A percentile compares a stretch with the other conserved stretches of the same genome.
phyloP scores from a whole-genome alignment of 768 basidiomycete species.

The Amanita rubescens region DNA sequence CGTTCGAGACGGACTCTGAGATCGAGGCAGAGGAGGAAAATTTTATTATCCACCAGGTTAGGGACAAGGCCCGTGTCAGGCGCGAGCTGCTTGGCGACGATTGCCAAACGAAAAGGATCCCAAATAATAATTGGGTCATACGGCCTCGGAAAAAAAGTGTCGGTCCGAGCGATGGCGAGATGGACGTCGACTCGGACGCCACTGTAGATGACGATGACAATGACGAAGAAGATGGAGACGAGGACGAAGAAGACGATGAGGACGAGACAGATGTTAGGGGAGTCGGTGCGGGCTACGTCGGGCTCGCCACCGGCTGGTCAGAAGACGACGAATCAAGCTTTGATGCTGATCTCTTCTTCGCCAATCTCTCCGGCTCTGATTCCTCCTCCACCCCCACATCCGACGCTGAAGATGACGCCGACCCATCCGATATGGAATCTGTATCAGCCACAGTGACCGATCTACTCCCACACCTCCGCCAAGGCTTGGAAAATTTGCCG shows the following conservation, averaged over 20 bases:
- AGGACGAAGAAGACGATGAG: slow-evolving; percentile 25
- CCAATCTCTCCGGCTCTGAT: slow-evolving; percentile 60
- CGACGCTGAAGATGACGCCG: slow-evolving; percentile 24
- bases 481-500: slow-evolving; percentile 32
- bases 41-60: slow-evolving; percentile 43
- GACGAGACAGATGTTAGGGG: slow-evolving; percentile 39
- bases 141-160: slow-evolving; percentile 64
- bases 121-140: slow-evolving; percentile 59
- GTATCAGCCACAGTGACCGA: slow-evolving; percentile 23
- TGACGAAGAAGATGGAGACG: slow-evolving; percentile 34
- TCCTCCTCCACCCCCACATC: slow-evolving; percentile 21
- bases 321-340: slow-evolving; percentile 73
- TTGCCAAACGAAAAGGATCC: slow-evolving; percentile 28
- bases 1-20: slow-evolving; percentile 47
- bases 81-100: slow-evolving; percentile 56
- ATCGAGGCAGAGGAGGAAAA: slow-evolving; percentile 57
- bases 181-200: slow-evolving; percentile 54
- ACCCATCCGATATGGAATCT: slow-evolving; percentile 36
- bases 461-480: slow-evolving; percentile 22
- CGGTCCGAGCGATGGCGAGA: slow-evolving; percentile 53
- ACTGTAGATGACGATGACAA: slow-evolving; percentile 55
- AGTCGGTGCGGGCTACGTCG: slow-evolving; percentile 40
- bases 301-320: slow-evolving; percentile 71
- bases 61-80: slow-evolving; percentile 45
- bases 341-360: slow-evolving; percentile 81